phyloP scores from a whole-genome alignment of 2,329 filamentous ascomycete genomes.

The Aspergillus caelatus region DNA sequence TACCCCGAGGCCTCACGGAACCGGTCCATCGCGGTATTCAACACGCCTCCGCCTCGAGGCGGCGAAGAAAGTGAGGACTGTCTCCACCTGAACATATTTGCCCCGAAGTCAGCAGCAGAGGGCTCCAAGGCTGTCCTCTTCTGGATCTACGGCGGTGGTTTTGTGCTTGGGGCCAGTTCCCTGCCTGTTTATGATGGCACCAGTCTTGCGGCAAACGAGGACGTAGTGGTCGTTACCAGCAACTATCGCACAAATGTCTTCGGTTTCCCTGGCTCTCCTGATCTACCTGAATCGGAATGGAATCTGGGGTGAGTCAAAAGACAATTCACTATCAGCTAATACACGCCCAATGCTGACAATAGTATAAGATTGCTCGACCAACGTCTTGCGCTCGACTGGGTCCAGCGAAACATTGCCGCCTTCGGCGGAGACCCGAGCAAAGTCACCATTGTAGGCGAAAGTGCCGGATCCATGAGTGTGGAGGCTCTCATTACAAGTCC shows the following conservation, averaged over 20 bases:
- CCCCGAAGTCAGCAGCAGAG: conserved; percentile 12
- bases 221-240: conserved; percentile 33
- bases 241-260: conserved; percentile 43
- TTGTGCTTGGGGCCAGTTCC: conserved; percentile 25
- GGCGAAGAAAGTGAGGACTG: conserved; percentile 36
- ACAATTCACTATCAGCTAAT: not conserved
- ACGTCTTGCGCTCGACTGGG: conserved; percentile 26
- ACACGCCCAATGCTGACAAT: not conserved
- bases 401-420: conserved; percentile 31
- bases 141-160: conserved; percentile 33
- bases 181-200: conserved; percentile 29
- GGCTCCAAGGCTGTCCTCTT: conserved; percentile 29
- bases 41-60: not conserved
- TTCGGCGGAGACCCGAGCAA: conserved; percentile 34
- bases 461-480: conserved; percentile 24
- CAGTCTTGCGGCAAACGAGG: conserved; percentile 31
- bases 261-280: conserved; percentile 43
- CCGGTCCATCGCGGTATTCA: not conserved
- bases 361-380: conserved; percentile 17
- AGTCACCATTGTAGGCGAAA: conserved; percentile 32
- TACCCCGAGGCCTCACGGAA: not conserved
- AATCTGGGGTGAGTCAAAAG: conserved; percentile 18
- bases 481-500: conserved; percentile 25
- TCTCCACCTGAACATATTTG: conserved; percentile 36
- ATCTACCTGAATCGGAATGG: conserved; percentile 32